Evolutionary conservation across 495 filamentous ascomycete species (phyloP).

Genomic region (Delitschia confertaspora): DNA sequence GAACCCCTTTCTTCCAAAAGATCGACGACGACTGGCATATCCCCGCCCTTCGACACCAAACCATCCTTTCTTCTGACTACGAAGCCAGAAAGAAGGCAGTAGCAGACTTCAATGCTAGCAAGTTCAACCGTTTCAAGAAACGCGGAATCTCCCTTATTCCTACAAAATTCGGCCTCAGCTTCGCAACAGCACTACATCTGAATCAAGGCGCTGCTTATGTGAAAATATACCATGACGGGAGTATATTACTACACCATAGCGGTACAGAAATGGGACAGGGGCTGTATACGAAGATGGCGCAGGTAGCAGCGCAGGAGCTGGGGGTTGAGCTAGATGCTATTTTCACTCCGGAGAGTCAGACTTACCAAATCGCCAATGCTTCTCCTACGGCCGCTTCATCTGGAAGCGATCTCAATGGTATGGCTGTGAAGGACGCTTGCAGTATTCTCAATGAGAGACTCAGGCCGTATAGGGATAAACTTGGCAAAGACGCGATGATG

Average conservation of each 20-base stretch:
- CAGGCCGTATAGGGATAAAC: slow-evolving; percentile 31
- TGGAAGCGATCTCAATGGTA: slow-evolving; percentile 39
- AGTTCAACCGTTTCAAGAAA: slow-evolving; percentile 40
- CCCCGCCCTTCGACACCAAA: slow-evolving; percentile 32
- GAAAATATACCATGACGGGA: slow-evolving; percentile 38
- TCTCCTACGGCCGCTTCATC: slow-evolving; percentile 39
- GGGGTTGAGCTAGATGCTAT: slow-evolving; percentile 37
- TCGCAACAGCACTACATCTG: slow-evolving; percentile 38
- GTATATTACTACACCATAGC: slow-evolving; percentile 37
- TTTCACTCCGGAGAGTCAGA: slow-evolving; percentile 41
- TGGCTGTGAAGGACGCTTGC: slow-evolving; percentile 38
- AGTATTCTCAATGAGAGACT: slow-evolving; percentile 35
- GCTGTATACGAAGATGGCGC: slow-evolving; percentile 39
- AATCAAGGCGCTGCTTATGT: slow-evolving; percentile 37
- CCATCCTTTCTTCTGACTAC: slow-evolving; percentile 32
- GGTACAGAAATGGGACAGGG: slow-evolving; percentile 38
- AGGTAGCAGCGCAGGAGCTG: slow-evolving; percentile 38
- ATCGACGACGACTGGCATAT: slow-evolving; percentile 39
- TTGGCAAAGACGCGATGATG: slow-evolving; percentile 31
- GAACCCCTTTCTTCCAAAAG: slow-evolving; percentile 36
- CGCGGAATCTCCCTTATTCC: slow-evolving; percentile 37
- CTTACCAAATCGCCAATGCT: slow-evolving; percentile 40
- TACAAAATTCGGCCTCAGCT: slow-evolving; percentile 39
- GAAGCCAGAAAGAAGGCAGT: slow-evolving; percentile 31
- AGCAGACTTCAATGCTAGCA: slow-evolving; percentile 31